Percentiles rank a stretch among this genome's conserved stretches.
Evolutionary conservation across 2,329 filamentous ascomycete species (phyloP).

Genomic region (Arthrocladium fulminans): DNA sequence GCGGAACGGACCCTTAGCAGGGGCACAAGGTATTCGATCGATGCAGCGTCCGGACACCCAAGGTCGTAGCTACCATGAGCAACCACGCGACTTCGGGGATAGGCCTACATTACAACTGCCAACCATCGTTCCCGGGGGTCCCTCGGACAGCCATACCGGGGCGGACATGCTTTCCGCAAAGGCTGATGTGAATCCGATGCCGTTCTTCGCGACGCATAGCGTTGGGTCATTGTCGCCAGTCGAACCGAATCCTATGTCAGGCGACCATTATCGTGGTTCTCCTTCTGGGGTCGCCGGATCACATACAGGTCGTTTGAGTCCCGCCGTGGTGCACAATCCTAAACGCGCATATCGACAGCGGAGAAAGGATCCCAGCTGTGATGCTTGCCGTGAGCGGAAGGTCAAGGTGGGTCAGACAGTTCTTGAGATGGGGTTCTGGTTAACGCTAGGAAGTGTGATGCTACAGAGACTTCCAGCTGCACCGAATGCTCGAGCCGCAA

Average conservation of each 20-base stretch:
- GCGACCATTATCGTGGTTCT: conserved; percentile 23
- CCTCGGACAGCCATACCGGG: neutral
- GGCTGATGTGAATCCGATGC: conserved; percentile 12
- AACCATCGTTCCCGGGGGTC: neutral
- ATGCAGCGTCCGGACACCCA: conserved; percentile 1
- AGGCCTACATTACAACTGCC: neutral
- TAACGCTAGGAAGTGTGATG: conserved; percentile 60
- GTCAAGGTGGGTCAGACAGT: conserved; percentile 45
- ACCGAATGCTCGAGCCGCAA: conserved; percentile 95
- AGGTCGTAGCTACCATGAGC: neutral
- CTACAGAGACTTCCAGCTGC: conserved; percentile 90
- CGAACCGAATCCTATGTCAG: conserved; percentile 29
- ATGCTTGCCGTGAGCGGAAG: conserved; percentile 82
- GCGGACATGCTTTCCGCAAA: neutral
- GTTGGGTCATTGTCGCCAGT: conserved; percentile 33
- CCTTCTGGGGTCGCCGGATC: conserved; percentile 12
- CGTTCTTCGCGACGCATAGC: conserved; percentile 30
- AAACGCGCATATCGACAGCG: conserved; percentile 92
- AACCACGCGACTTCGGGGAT: neutral
- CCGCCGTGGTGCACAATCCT: conserved; percentile 58
- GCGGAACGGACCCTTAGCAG: neutral
- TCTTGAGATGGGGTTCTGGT: neutral
- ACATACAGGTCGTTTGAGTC: conserved; percentile 26
- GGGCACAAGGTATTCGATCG: neutral
- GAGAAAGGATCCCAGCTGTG: conserved; percentile 93